Evolutionary conservation across 1,284 basidiomycete species (phyloP).

Genomic region (Pseudozyma pruni): DNA sequence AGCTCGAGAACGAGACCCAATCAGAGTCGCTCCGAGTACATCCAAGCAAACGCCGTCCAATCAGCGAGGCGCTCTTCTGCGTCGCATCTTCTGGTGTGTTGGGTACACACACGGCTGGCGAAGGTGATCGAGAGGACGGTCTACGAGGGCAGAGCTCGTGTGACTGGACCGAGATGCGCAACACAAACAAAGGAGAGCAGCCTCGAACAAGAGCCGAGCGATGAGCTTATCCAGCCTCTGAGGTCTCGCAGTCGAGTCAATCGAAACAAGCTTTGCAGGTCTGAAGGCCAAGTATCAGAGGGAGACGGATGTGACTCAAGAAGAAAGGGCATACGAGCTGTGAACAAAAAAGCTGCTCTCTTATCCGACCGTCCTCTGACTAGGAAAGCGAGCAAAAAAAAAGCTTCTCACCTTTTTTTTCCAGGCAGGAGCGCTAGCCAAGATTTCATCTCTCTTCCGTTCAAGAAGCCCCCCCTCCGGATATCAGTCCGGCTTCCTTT

Average conservation of each 20-base stretch:
- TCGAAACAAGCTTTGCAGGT: too few relatives aligned
- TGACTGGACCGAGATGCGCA: constrained; percentile 2
- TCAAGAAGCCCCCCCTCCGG: constrained; percentile 31
- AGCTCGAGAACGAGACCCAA: too few relatives aligned
- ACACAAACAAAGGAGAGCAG: neutral
- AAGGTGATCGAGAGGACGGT: neutral
- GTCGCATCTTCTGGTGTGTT: neutral
- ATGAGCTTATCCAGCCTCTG: too few relatives aligned
- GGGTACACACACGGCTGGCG: neutral
- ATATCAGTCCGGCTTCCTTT: constrained; percentile 45
- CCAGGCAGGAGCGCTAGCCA: neutral
- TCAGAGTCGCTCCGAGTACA: neutral
- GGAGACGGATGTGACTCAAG: constrained; percentile 2
- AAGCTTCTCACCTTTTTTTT: neutral
- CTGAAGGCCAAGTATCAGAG: neutral
- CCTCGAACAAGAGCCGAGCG: too few relatives aligned
- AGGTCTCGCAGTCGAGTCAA: too few relatives aligned
- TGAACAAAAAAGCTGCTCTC: neutral
- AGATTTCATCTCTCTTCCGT: constrained; percentile 9
- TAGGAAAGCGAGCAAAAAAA: constrained; percentile 2
- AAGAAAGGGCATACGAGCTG: neutral
- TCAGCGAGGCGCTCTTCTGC: neutral
- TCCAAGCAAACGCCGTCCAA: neutral
- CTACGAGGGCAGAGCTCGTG: neutral
- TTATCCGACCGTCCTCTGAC: constrained; percentile 9